Evolutionary conservation across 345 rosid species (phyloP).

Genomic region (Citrus glauca): DNA sequence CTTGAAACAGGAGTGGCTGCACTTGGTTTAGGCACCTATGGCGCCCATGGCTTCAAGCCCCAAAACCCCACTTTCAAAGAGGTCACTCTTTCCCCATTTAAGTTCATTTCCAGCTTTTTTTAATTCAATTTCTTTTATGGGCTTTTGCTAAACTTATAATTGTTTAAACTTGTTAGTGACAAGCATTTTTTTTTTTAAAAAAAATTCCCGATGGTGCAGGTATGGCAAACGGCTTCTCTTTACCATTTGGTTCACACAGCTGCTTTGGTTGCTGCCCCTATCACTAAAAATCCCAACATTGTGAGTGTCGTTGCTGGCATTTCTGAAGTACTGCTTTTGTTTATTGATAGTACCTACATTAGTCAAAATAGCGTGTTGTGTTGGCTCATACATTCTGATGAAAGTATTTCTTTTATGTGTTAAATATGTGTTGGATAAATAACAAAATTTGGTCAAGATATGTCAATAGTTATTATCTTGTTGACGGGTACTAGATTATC

Average conservation of each 20-base stretch:
- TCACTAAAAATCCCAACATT: constrained; percentile 58
- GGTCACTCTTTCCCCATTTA: constrained; percentile 30
- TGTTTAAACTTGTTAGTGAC: background rate
- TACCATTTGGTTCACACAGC: constrained; percentile 94
- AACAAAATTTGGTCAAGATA: too few relatives aligned
- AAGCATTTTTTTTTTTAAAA: background rate
- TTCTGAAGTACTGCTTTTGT: too few relatives aligned
- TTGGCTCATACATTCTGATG: too few relatives aligned
- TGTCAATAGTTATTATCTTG: background rate
- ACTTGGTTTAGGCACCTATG: constrained; percentile 89
- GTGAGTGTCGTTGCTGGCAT: constrained; percentile 31
- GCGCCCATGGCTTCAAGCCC: constrained; percentile 80
- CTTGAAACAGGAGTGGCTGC: constrained; percentile 67
- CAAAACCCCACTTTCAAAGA: constrained; percentile 72
- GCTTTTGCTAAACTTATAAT: background rate
- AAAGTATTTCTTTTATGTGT: background rate
- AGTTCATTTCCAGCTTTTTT: background rate
- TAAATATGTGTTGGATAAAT: background rate
- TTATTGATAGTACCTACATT: too few relatives aligned
- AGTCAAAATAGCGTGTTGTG: too few relatives aligned
- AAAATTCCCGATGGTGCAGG: constrained; percentile 27
- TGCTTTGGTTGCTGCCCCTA: constrained; percentile 77
- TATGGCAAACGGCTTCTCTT: constrained; percentile 92
- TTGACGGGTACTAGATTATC: background rate
- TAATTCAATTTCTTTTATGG: background rate